phyloP scores from a whole-genome alignment of 108 stramenopile species.

The Chaetoceros tenuissimus region DNA sequence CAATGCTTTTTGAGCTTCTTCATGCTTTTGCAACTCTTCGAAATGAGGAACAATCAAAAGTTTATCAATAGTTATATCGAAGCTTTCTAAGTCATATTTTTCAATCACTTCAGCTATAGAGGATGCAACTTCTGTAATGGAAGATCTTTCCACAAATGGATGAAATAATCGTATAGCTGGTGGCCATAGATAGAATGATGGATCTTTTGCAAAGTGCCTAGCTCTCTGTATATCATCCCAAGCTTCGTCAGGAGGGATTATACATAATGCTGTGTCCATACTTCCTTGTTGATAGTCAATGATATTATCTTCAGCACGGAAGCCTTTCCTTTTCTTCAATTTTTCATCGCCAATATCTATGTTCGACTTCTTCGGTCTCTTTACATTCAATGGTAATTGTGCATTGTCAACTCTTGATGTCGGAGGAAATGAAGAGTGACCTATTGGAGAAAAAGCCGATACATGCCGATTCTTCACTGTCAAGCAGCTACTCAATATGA shows the following conservation, averaged over 20 bases:
- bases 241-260: conserved; percentile 56
- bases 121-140: conserved; percentile 31
- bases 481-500: too few relatives aligned
- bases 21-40: conserved; percentile 34
- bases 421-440: too few relatives aligned
- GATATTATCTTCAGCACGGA: background rate
- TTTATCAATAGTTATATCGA: conserved; percentile 60
- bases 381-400: too few relatives aligned
- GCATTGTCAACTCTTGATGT: too few relatives aligned
- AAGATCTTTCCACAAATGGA: conserved; percentile 37
- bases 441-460: too few relatives aligned
- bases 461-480: too few relatives aligned
- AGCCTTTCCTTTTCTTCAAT: background rate
- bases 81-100: conserved; percentile 34
- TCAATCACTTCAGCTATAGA: conserved; percentile 62
- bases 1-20: conserved; percentile 16
- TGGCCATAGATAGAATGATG: conserved; percentile 63
- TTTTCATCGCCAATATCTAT: too few relatives aligned
- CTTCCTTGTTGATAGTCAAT: background rate
- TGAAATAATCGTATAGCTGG: conserved; percentile 75
- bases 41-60: conserved; percentile 59
- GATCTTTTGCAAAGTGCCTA: conserved; percentile 56
- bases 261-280: conserved; percentile 37
- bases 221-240: conserved; percentile 77
- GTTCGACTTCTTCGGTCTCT: too few relatives aligned